Evolutionary conservation across 1,284 basidiomycete species (phyloP), one percentile per base, ranked within the genome.

Genomic region (Puccinia novopanici): DNA sequence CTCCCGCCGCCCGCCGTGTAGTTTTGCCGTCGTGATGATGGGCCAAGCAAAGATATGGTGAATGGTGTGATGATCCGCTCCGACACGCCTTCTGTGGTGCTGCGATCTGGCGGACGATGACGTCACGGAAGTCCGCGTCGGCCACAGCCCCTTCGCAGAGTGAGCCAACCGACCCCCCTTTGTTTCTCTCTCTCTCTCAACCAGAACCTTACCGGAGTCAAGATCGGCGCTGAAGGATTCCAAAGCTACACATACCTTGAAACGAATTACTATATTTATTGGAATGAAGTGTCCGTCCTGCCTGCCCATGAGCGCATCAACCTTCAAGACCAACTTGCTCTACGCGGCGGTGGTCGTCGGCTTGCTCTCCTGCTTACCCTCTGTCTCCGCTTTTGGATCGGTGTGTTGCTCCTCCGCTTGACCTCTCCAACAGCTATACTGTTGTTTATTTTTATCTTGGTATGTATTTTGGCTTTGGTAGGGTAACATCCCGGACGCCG

Each of bases 401-500:
- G 75, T 78, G 52, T 42, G 75, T 59, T n/a, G 17, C 15, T 54
- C 57, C 22, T 6, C 22, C 12, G 55, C 27, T 34, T 34, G 1
- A 34, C 4, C 34, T 34, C 34, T 2, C 34, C 34, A 34, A 34
- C 34, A 34, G 34, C 34, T 34, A n/a, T n/a, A 34, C 34, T 4
- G 34, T 34, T 34, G 2, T 34, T 34, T 34, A 34, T 34, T 34
- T 34, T 2, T n/a, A n/a, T n/a, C n/a, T n/a, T n/a, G n/a, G n/a
- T n/a, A n/a, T n/a, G n/a, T n/a, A n/a, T n/a, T 34, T 34, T 34
- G 34, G 34, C 34, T 34, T 34, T 34, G 34, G n/a, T 54, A 78
- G 75, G 75, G 75, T 24, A 78, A 78, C 42, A 78, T 78, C 42
- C 75, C 75, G 17, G 75, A 68, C 48, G 75, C 75, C 24, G 75